A percentile compares a stretch with the other conserved stretches of the same genome.
Conservation (phyloP, 192 early-diverging fungal genomes). For the Coemansia erecta region DNA sequence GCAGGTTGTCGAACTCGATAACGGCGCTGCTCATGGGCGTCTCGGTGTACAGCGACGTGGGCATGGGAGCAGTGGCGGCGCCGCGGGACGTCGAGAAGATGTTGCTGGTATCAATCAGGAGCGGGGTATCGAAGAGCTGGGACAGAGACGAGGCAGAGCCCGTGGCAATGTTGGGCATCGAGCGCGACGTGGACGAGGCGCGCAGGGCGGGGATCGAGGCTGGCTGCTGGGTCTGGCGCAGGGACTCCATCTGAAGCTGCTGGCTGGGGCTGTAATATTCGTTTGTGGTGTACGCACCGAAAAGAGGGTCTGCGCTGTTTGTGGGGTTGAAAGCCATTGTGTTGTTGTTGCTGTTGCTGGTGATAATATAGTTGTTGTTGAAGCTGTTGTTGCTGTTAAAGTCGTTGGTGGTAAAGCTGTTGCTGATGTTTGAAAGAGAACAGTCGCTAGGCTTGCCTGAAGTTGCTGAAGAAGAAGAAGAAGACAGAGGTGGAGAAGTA, state of each 20-base stretch:
- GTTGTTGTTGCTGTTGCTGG: not conserved
- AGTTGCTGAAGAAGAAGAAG: too few relatives aligned
- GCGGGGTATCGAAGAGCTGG: conserved; percentile 23
- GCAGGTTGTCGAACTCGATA: conserved; percentile 15
- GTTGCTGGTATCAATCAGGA: conserved; percentile 8
- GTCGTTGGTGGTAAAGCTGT: conserved; percentile 8
- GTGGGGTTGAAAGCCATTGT: not conserved
- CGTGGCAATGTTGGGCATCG: conserved; percentile 17
- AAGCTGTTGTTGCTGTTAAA: conserved; percentile 5
- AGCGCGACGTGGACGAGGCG: conserved; percentile 1
- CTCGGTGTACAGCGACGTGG: conserved; percentile 7
- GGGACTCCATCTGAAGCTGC: conserved; percentile 12
- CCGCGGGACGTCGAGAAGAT: conserved; percentile 11
- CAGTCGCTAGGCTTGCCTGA: not conserved
- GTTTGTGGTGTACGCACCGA: conserved; percentile 15
- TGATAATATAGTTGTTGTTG: not conserved
- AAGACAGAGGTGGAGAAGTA: too few relatives aligned
- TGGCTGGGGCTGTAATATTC: conserved; percentile 23
- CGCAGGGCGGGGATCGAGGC: not conserved
- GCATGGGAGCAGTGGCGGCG: conserved; percentile 19
- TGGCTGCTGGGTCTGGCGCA: conserved; percentile 5
- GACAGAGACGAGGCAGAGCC: not conserved
- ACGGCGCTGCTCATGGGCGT: conserved; percentile 1
- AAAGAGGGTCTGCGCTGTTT: conserved; percentile 8
- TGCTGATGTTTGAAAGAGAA: conserved; percentile 4